Evolutionary conservation across 768 basidiomycete species (phyloP).

Genomic region (Neoboletus magnificus): DNA sequence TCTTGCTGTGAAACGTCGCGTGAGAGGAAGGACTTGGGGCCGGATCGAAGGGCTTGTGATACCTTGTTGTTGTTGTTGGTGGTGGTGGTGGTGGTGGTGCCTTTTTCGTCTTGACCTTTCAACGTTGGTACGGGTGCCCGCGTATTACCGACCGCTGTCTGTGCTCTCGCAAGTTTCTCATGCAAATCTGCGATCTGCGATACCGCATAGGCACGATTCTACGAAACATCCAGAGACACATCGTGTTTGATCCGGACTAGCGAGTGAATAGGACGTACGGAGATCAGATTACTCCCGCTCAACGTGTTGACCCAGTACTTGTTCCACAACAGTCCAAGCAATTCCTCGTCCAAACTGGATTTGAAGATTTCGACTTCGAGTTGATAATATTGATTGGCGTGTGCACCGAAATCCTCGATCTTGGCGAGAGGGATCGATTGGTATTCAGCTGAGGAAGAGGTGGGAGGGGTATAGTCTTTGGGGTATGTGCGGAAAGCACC

Average conservation of each 20-base stretch:
- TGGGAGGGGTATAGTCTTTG: constrained; percentile 86
- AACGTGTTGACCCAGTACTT: constrained; percentile 99
- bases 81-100: too few relatives aligned
- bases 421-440: constrained; percentile 96
- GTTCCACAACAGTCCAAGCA: constrained; percentile 93
- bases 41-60: neutral
- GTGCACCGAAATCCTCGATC: constrained; percentile 99
- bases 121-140: constrained; percentile 52
- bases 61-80: constrained; percentile 47
- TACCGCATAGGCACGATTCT: constrained; percentile 75
- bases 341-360: constrained; percentile 78
- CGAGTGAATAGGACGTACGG: constrained; percentile 47
- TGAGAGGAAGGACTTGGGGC: neutral
- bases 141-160: constrained; percentile 52
- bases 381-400: constrained; percentile 93
- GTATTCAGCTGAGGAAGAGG: constrained; percentile 71
- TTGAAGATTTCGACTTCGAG: constrained; percentile 96
- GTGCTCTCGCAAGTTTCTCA: constrained; percentile 80
- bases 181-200: constrained; percentile 88
- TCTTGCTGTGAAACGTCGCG: constrained; percentile 35
- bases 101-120: constrained; percentile 50
- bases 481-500: constrained; percentile 98
- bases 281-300: constrained; percentile 88
- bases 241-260: neutral
- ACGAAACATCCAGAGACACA: neutral